phyloP scores from a whole-genome alignment of 352 stramenopile genomes.

The Globisporangium paddicum region DNA sequence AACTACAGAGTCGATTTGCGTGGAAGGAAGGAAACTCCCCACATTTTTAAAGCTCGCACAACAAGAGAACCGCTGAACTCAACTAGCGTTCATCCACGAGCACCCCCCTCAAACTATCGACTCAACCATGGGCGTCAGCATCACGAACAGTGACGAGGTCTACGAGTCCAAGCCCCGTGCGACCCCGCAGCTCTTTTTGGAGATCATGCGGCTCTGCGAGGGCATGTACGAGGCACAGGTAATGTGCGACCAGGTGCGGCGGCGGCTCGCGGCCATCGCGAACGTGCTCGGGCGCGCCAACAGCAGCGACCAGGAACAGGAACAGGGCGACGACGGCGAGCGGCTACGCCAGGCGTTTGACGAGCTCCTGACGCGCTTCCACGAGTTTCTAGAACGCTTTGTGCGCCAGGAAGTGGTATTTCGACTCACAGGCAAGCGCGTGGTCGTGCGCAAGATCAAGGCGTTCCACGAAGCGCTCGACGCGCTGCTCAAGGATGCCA shows the following conservation, averaged over 20 bases:
- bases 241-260: slow-evolving; percentile 11
- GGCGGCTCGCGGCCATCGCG: background rate
- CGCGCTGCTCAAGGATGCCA: background rate
- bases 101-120: no score
- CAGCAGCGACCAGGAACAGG: background rate
- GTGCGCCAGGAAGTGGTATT: background rate
- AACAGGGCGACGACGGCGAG: background rate
- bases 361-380: background rate
- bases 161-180: background rate
- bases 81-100: no score
- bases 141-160: background rate
- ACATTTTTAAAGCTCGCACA: no score
- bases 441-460: background rate
- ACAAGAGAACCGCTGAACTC: no score
- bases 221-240: slow-evolving; percentile 5
- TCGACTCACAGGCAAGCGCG: slow-evolving; percentile 6
- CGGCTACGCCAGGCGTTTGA: background rate
- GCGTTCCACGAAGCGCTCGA: slow-evolving; percentile 7
- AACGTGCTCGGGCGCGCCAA: background rate
- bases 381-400: background rate
- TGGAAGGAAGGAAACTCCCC: no score
- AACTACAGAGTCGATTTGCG: no score
- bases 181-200: background rate
- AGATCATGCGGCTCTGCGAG: background rate
- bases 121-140: background rate